These are phyloP conservation scores for Halteria grandinella DNA, from an alignment of 73 alveolate genomes.

Conservation along the genomic window DNA sequence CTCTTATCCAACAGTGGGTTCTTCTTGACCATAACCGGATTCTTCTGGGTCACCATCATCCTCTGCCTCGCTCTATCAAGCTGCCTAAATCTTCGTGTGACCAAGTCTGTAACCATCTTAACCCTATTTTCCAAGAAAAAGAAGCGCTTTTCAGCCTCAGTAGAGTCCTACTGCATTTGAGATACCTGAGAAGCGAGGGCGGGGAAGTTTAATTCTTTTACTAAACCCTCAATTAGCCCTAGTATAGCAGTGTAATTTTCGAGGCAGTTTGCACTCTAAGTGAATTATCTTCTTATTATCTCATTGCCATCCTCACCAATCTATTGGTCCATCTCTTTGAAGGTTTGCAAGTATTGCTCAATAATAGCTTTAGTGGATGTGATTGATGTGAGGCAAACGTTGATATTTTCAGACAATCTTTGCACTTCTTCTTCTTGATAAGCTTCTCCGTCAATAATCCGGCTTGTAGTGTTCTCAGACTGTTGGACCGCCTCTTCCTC, in stretches of 20 bases:
- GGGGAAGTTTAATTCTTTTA: neutral
- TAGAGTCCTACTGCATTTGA: neutral
- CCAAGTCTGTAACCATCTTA: neutral
- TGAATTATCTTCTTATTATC: conserved; percentile 6
- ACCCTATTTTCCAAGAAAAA: conserved; percentile 34
- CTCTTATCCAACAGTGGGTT: conserved; percentile 42
- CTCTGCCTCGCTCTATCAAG: conserved; percentile 10
- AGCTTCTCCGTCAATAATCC: conserved; percentile 4
- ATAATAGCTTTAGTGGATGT: conserved; percentile 1
- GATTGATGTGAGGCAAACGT: conserved; percentile 15
- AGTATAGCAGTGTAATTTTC: conserved; percentile 11
- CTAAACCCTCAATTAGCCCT: conserved; percentile 19
- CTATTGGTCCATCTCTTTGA: conserved; percentile 1
- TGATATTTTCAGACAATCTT: neutral
- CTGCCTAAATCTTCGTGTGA: neutral
- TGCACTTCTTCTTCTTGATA: conserved; percentile 14
- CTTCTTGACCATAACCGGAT: conserved; percentile 4
- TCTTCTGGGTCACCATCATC: conserved; percentile 11
- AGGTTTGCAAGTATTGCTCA: conserved; percentile 7
- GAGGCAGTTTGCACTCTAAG: conserved; percentile 26
- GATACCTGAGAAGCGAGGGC: neutral
- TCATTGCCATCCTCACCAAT: conserved; percentile 52
- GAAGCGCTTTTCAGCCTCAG: conserved; percentile 28
- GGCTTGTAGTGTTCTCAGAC: conserved; percentile 39
- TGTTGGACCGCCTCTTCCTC: too few relatives aligned